Conservation (phyloP, 805 yeast species). For the Spathaspora hagerdaliae region DNA sequence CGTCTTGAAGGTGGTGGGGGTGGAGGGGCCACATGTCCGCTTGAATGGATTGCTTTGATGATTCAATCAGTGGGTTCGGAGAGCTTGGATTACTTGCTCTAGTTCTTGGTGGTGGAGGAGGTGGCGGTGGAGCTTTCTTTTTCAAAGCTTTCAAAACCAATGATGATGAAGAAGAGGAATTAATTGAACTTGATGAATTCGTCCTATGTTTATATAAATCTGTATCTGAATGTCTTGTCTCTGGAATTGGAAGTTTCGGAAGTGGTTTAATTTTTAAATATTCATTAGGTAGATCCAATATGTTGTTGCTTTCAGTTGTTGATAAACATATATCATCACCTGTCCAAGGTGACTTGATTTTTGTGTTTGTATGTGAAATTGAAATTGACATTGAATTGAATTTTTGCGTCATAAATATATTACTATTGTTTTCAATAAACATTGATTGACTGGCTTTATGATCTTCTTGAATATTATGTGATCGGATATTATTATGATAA, state of each 20-base stretch:
- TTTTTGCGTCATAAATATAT: conserved; percentile 18
- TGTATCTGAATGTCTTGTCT: conserved; percentile 3
- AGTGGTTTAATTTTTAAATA: conserved; percentile 19
- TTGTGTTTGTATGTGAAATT: not conserved
- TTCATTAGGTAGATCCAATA: conserved; percentile 28
- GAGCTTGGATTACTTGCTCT: not conserved
- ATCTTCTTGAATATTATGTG: conserved; percentile 15
- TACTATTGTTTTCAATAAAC: conserved; percentile 22
- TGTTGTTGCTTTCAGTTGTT: conserved; percentile 13
- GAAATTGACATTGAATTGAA: not conserved
- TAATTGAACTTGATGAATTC: conserved; percentile 13
- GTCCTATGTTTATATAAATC: not conserved
- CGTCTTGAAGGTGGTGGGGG: conserved; percentile 36
- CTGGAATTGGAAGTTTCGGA: conserved; percentile 13
- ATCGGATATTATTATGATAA: conserved; percentile 30
- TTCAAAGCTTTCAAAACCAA: conserved; percentile 24
- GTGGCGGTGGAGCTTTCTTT: conserved; percentile 41
- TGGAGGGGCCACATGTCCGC: conserved; percentile 8
- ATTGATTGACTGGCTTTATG: conserved; percentile 1
- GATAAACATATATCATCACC: not conserved
- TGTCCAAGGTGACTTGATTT: not conserved
- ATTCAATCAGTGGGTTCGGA: not conserved
- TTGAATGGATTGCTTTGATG: no score
- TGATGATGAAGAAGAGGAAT: conserved; percentile 13
- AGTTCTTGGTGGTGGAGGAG: conserved; percentile 17